Evolutionary conservation across 2,329 filamentous ascomycete genomes (phyloP).

Genomic region (Aureobasidium sp.): DNA sequence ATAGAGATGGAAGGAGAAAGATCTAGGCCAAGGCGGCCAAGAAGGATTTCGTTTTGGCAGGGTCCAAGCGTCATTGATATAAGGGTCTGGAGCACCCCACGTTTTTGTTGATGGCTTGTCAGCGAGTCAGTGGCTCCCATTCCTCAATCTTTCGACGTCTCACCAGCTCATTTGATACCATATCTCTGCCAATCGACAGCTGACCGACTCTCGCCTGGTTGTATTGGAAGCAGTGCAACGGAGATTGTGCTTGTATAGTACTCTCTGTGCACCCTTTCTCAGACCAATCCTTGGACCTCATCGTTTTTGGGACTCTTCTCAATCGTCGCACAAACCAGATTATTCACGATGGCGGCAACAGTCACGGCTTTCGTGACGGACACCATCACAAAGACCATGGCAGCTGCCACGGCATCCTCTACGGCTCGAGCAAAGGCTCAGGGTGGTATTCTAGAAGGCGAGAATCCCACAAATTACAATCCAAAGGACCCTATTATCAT

Average conservation of each 20-base stretch:
- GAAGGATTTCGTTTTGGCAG: neutral
- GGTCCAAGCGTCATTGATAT: neutral
- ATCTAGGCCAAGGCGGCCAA: neutral
- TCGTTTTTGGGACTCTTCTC: neutral
- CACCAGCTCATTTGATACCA: neutral
- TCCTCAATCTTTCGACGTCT: neutral
- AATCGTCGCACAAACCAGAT: neutral
- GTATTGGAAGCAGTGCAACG: neutral
- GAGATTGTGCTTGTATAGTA: neutral
- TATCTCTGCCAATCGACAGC: too few species aligned
- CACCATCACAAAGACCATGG: slow-evolving; percentile 22
- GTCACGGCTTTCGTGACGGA: slow-evolving; percentile 20
- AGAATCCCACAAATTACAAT: slow-evolving; percentile 62
- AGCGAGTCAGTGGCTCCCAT: slow-evolving; percentile 5
- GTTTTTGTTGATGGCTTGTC: neutral
- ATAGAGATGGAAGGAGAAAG: neutral
- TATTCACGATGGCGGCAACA: slow-evolving; percentile 17
- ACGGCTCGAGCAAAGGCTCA: slow-evolving; percentile 44
- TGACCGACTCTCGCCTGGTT: neutral
- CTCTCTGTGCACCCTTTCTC: too few species aligned
- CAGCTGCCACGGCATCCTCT: slow-evolving; percentile 21
- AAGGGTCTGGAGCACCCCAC: slow-evolving; percentile 3
- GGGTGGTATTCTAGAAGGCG: slow-evolving; percentile 64
- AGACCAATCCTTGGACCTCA: neutral
- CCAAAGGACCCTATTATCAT: slow-evolving; percentile 64